Evolutionary conservation across 345 rosid genomes (phyloP), one percentile per base, ranked within the genome.

Genomic region (Rubroshorea leprosula): DNA sequence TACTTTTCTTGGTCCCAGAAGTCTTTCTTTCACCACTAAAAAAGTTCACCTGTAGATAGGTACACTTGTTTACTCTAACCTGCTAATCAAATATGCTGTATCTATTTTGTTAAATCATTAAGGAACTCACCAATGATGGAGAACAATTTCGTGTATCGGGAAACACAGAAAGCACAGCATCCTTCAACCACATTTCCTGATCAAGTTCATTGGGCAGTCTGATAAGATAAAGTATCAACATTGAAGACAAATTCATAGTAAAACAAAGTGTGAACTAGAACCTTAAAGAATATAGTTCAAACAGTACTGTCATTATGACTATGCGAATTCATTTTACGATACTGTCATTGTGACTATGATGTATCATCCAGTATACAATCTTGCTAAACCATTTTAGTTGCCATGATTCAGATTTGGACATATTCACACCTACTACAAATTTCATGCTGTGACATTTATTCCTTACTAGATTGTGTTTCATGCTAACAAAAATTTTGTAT

Each of bases 131-230:
- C 96, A 93, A 72, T 58, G 86, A 83, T 16, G 94, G 83, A 66
- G 91, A 83, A 81, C 82, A 86, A 61, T 84, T 84, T 68, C 76
- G 74, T 49, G 99, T 93, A 73, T 93, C 99, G 16, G 90, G 76
- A 78, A 93, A 93, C 29, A 62, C 63, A 68, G 74, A 69, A 67
- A 93, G 91, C 72, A 85, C 96, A 51, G 82, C 65, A 67, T 83
- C 96, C 68, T 78, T 86, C 57, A 93, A 78, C 97, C 99, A 89
- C 53, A 44, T 72, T 81, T 93, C 99, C 96, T 93, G 88, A 66
- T 67, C 75, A 77, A 69, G 60, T 72, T 65, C 67, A 74, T 70
- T 48, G 67, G 50, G 54, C 63, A 70, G 54, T 59, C 61, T 52
- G 74, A 67, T 47, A 71, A 74, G 61, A 74, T 78, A 66, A 58